Evolutionary conservation across 2,329 filamentous ascomycete genomes (phyloP), one percentile per base, ranked within the genome.

Genomic region (Diplocarpon mali): DNA sequence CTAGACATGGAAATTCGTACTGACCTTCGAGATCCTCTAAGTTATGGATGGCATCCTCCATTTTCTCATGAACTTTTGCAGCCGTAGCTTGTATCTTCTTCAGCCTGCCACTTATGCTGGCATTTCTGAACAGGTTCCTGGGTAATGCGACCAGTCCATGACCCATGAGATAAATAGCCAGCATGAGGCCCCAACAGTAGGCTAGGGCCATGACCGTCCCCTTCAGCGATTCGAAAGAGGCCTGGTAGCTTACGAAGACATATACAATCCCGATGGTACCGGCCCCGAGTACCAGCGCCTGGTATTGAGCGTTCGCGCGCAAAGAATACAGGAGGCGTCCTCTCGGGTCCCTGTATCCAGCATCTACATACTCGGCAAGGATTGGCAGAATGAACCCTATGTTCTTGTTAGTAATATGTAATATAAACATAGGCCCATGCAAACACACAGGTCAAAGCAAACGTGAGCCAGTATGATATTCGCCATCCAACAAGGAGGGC

Each of bases 141-240:
- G 92, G 92, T 46, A 98, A 84, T 1, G 89, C 84, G 28, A 98
- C 92, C 20, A 98, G 71, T 7, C 92, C 92, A 64, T 98, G 92
- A 6, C 92, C 92, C 90, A 98, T 96, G 34, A 98, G 72, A 60
- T 95, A 96, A 50, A 98, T 95, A 37, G 89, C 92, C 42, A 96
- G 72, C 4, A 90, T 72, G 56, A 98, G 68, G 57, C 89, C 88
- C 84, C 89, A 96, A 48, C 87, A 86, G 64, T 98, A 98, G 31
- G 90, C 85, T 48, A 96, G 69, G 12, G 92, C 90, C 85, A 98
- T 95, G 52, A 94, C 73, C 34, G 93, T 70, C 30, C 77, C 81
- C 67, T 94, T 95, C 55, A 96, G 72, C 0, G 81, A 83, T 2
- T 70, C 71, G 47, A 83, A 74, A 20, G 79, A 75, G 55, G 87